Evolutionary conservation across 768 basidiomycete genomes (phyloP), one percentile per base, ranked within the genome.

Genomic region (Xanthoconium stramineum): DNA sequence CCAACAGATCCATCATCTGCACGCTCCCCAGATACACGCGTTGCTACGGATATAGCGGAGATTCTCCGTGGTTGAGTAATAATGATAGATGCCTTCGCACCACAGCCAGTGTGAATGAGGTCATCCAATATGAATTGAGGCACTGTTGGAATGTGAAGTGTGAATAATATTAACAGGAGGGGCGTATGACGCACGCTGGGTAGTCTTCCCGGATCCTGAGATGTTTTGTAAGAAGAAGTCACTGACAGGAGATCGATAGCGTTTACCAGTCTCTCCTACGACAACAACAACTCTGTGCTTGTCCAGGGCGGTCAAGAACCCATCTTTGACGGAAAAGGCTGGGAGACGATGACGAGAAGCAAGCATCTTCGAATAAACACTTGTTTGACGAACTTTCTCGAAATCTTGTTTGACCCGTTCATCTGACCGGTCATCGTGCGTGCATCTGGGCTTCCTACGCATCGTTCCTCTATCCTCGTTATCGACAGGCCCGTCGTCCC

Each of bases 81-180:
- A 39, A 97, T 73, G 49, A 98, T 92, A 3, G 82, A 87, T 11
- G 85, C 85, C 28, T 76, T 74, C 4, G 85, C 81, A 12, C 92
- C 93, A 17, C 72, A 72, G 15, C 76, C 75, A 0, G 79, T 75
- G 9, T 75, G 59, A 47, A 96, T 94, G 43, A 91, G 80, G 40
- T 88, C 83, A 62, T 97, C 94, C 46, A 97, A 75, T 51, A 98
- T 85, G 62, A 92, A 95, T 61, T 95, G 91, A 14, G 95, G 94
- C 8, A 95, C 88, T 87, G 20, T 59, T 40, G 56, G 28, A 47
- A 43, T 49, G 42, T 47, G 1, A 20, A 50, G 47, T 10, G 46
- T 38, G 33, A 56, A 35, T 36, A 28, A 39, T 20, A 49, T 45
- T 36, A 29, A 32, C 19, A 5, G 11, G 29, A 47, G 15, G 33